These are phyloP conservation scores for Hanseniaspora thailandica DNA, from an alignment of 805 yeast genomes.

Conservation along the genomic window DNA sequence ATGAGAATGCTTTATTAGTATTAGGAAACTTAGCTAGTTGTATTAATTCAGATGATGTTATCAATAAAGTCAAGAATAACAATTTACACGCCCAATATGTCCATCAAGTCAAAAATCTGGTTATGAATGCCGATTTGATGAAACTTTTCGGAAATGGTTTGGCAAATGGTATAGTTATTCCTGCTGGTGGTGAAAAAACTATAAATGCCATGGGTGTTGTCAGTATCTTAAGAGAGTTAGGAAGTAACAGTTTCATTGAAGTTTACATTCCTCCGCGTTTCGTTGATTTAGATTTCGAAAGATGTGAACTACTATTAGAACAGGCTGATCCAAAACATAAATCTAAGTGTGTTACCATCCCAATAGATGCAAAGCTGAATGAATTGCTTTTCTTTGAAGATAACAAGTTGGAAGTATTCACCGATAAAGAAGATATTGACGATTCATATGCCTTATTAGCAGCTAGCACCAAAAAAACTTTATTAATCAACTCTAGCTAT, in stretches of 20 bases:
- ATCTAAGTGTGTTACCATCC: background rate
- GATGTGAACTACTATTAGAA: conserved; percentile 35
- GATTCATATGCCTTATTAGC: conserved; percentile 58
- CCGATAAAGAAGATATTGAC: conserved; percentile 38
- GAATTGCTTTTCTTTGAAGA: background rate
- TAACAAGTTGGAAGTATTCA: background rate
- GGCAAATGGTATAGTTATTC: conserved; percentile 54
- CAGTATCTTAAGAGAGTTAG: conserved; percentile 45
- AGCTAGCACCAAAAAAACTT: conserved; percentile 57
- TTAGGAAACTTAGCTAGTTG: background rate
- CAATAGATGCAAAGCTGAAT: background rate
- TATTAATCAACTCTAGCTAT: conserved; percentile 60
- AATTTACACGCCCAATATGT: background rate
- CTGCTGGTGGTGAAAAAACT: conserved; percentile 63
- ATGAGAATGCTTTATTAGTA: background rate
- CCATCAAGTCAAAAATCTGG: background rate
- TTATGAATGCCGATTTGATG: background rate
- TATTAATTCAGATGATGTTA: background rate
- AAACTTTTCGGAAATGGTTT: background rate
- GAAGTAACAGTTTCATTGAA: conserved; percentile 67
- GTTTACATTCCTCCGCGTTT: conserved; percentile 59
- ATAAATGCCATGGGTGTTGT: conserved; percentile 49
- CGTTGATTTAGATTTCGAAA: conserved; percentile 23
- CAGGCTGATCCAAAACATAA: conserved; percentile 41
- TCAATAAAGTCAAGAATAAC: conserved; percentile 3